Percentiles rank a stretch among this genome's conserved stretches.
phyloP scores from a whole-genome alignment of 257 asterid species.

The Ballota nigra region DNA sequence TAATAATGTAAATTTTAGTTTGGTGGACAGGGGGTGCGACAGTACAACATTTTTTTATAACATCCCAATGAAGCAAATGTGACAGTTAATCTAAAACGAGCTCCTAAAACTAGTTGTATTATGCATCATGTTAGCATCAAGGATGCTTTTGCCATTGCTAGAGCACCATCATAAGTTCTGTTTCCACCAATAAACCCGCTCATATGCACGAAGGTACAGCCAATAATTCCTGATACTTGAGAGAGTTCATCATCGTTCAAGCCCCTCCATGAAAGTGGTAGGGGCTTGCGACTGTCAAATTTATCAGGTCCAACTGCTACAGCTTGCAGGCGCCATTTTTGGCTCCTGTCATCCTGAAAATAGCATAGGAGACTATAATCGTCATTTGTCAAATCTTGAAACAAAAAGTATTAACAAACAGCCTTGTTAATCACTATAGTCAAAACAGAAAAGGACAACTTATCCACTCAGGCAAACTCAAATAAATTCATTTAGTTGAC shows the following conservation, averaged over 20 bases:
- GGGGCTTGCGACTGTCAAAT: conserved; percentile 24
- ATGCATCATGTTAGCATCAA: conserved; percentile 19
- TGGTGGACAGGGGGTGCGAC: not conserved
- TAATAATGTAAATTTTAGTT: not conserved
- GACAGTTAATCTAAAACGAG: not conserved
- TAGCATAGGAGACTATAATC: not conserved
- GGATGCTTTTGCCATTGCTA: conserved; percentile 26
- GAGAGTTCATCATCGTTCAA: conserved; percentile 26
- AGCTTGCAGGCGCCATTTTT: conserved; percentile 26
- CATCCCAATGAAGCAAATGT: conserved; percentile 2
- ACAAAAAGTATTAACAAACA: not conserved
- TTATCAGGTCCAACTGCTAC: conserved; percentile 28
- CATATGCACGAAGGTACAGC: conserved; percentile 24
- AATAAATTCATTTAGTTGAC: not conserved
- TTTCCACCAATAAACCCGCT: conserved; percentile 29
- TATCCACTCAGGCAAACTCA: not conserved
- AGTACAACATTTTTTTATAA: not conserved
- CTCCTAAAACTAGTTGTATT: not conserved
- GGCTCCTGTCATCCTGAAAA: conserved; percentile 24
- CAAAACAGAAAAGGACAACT: not conserved
- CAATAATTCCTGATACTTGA: conserved; percentile 16
- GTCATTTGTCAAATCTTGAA: not conserved
- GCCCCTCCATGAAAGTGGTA: conserved; percentile 28
- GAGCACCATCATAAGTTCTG: conserved; percentile 24
- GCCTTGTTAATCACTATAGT: not conserved